A percentile compares a stretch with the other conserved stretches of the same genome.
Conservation (phyloP, 2,329 filamentous ascomycete genomes). For the Clathrospora elynae region DNA sequence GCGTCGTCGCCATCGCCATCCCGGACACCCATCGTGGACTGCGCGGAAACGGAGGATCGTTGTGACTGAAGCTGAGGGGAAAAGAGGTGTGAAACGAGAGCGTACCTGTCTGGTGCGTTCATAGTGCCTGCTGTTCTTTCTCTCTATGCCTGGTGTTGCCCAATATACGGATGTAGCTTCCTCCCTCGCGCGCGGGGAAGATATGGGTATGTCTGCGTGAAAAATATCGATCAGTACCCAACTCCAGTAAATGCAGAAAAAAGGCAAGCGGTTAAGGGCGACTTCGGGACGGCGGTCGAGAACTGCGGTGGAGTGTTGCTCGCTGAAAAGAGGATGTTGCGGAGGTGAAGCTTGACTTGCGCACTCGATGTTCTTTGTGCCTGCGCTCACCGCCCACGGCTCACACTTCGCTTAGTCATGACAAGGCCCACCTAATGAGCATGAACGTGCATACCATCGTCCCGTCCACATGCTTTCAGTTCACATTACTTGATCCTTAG, state of each 20-base stretch:
- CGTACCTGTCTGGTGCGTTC: constrained; percentile 49
- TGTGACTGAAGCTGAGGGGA: background rate
- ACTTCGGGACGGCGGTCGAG: background rate
- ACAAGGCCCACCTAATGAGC: background rate
- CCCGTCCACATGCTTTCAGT: too few relatives aligned
- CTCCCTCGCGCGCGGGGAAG: constrained; percentile 4
- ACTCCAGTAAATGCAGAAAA: background rate
- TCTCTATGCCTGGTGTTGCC: constrained; percentile 6
- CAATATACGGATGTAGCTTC: background rate
- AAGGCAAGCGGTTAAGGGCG: background rate
- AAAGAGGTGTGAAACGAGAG: constrained; percentile 3
- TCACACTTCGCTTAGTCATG: constrained; percentile 11
- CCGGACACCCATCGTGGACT: constrained; percentile 2
- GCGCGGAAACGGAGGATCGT: constrained; percentile 9
- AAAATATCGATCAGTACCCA: background rate
- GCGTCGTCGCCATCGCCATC: constrained; percentile 3
- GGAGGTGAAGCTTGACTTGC: constrained; percentile 16
- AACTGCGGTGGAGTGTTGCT: constrained; percentile 1
- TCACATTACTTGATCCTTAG: background rate
- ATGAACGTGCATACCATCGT: background rate
- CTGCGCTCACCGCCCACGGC: constrained; percentile 20
- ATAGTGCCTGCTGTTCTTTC: constrained; percentile 29
- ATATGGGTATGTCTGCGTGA: background rate
- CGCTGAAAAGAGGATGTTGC: constrained; percentile 8
- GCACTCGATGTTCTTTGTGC: constrained; percentile 25